A percentile compares a stretch with the other conserved stretches of the same genome.
These are phyloP conservation scores for Coemansia umbellata DNA, from an alignment of 192 early-diverging fungal genomes.

Conservation along the genomic window DNA sequence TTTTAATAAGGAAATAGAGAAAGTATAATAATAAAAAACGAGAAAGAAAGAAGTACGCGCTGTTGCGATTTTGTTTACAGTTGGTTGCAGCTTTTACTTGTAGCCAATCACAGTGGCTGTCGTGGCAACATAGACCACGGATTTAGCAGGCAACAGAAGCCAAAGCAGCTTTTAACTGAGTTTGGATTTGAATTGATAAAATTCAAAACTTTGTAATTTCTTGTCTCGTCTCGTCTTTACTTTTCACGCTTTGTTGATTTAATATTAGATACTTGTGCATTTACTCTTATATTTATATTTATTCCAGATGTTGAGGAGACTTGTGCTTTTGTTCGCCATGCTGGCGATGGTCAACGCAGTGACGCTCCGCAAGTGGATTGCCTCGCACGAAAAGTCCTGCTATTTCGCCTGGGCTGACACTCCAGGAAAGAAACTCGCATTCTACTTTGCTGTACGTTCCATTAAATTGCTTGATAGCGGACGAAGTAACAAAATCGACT, in stretches of 20 bases:
- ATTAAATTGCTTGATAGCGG: neutral
- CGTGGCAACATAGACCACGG: constrained; percentile 10
- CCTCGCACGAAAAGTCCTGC: constrained; percentile 86
- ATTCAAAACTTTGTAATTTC: too few species aligned
- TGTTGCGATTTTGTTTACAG: too few species aligned
- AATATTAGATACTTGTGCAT: neutral
- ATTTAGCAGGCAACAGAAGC: neutral
- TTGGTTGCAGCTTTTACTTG: too few species aligned
- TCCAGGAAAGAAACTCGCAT: constrained; percentile 86
- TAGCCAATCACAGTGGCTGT: constrained; percentile 22
- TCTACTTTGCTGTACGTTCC: constrained; percentile 95
- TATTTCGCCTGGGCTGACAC: constrained; percentile 79
- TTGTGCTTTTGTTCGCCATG: constrained; percentile 45
- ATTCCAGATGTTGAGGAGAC: constrained; percentile 33
- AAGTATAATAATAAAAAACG: too few species aligned
- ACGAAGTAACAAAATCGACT: neutral
- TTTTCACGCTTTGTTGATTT: neutral
- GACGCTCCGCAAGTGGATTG: constrained; percentile 82
- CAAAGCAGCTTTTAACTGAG: constrained; percentile 1
- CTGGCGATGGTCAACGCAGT: constrained; percentile 51
- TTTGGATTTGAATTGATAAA: too few species aligned
- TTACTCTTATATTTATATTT: neutral
- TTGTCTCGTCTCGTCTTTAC: neutral
- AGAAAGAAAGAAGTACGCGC: neutral
- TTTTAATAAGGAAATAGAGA: too few species aligned